Conservation (phyloP, 441 rosid species). For the Pelargonium citronellum region DNA sequence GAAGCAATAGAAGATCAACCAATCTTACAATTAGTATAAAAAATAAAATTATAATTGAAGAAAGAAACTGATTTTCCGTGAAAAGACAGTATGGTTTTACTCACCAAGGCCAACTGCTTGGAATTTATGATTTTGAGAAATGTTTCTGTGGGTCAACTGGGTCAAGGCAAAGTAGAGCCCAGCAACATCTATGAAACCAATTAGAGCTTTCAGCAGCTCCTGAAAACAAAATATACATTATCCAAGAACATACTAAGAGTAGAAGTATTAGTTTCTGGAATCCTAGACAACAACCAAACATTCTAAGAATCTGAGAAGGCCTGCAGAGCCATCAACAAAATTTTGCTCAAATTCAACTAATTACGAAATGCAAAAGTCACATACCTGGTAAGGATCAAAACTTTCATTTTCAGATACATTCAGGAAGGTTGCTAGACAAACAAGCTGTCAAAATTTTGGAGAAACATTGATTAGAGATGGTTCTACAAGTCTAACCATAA, state of each 20-base stretch:
- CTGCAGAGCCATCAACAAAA: not conserved
- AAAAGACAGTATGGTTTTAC: constrained; percentile 23
- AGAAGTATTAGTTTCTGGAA: not conserved
- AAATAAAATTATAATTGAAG: not conserved
- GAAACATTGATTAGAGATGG: not conserved
- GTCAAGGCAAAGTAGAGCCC: constrained; percentile 84
- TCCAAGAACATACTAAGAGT: too few species aligned
- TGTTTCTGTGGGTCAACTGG: constrained; percentile 84
- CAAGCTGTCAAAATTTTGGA: constrained; percentile 50
- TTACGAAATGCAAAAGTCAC: not conserved
- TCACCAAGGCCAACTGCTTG: constrained; percentile 95
- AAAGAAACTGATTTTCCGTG: not conserved
- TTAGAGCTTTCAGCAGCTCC: constrained; percentile 85
- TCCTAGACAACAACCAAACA: not conserved
- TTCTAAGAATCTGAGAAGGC: not conserved
- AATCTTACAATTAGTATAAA: not conserved
- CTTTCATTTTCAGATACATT: constrained; percentile 76
- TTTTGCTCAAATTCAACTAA: constrained; percentile 7
- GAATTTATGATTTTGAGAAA: constrained; percentile 90
- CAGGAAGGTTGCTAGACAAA: constrained; percentile 84
- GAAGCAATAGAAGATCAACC: not conserved
- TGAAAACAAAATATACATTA: constrained; percentile 24
- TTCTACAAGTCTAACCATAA: too few species aligned
- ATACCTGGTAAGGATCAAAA: constrained; percentile 88
- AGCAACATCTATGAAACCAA: constrained; percentile 89